phyloP scores from a whole-genome alignment of 2,329 filamentous ascomycete genomes.

The Cordyceps tenuipes region DNA sequence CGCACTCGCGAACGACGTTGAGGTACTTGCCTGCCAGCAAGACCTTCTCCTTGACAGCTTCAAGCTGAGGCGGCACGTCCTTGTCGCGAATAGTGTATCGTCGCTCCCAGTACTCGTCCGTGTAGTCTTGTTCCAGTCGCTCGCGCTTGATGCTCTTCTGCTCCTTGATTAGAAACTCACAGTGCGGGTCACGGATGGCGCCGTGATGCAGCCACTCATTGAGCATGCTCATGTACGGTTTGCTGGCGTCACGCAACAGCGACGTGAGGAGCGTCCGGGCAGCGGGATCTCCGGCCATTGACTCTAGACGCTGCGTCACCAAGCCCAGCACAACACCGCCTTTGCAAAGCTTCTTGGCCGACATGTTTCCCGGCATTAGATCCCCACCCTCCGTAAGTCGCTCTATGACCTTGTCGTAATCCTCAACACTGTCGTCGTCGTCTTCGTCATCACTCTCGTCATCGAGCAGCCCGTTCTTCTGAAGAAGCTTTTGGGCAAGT shows the following conservation, averaged over 20 bases:
- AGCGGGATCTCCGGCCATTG: constrained; percentile 88
- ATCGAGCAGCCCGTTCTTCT: constrained; percentile 79
- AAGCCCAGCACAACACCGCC: constrained; percentile 91
- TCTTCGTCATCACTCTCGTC: constrained; percentile 65
- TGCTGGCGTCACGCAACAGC: constrained; percentile 76
- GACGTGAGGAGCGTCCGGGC: constrained; percentile 74
- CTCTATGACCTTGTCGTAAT: constrained; percentile 89
- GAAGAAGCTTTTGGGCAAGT: constrained; percentile 78
- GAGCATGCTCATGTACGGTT: constrained; percentile 95
- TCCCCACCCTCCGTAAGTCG: constrained; percentile 81
- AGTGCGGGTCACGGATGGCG: constrained; percentile 86
- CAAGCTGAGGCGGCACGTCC: constrained; percentile 85
- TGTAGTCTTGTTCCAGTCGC: constrained; percentile 89
- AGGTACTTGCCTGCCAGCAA: constrained; percentile 93
- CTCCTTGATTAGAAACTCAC: constrained; percentile 91
- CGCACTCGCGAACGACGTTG: constrained; percentile 94
- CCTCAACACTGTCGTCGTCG: constrained; percentile 65
- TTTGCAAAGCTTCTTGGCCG: constrained; percentile 87
- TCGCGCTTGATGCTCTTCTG: constrained; percentile 92
- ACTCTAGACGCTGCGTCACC: constrained; percentile 73
- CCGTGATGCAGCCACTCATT: constrained; percentile 98
- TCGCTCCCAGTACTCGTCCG: constrained; percentile 98
- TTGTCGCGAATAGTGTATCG: constrained; percentile 89
- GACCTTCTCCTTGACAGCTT: constrained; percentile 87
- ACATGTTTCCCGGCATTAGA: constrained; percentile 66